Evolutionary conservation across 169 alveolate genomes (phyloP), one percentile per base, ranked within the genome.

Genomic region (Plasmodium gaboni): DNA sequence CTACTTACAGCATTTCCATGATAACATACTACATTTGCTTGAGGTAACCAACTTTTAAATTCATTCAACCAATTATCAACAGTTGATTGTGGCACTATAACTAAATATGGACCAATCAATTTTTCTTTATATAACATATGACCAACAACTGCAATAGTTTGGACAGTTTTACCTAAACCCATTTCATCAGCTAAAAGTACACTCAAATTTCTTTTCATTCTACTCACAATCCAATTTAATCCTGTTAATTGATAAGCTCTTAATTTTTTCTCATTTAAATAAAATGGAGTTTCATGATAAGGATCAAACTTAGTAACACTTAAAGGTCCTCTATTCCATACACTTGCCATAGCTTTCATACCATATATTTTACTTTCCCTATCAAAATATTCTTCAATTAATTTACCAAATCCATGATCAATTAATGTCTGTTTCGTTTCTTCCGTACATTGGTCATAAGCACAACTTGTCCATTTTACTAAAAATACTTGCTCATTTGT

Each of bases 131-230:
- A 95, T 78, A 96, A 73, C 93, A 95, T 91, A 69, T 96, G 98
- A 1, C 98, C 98, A 15, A 97, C 89, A n/a, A 97, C 95, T 1
- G 98, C 93, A n/a, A 97, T 97, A 8, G 98, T 95, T 83, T 97
- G 98, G 4, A 97, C 98, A 0, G 99, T 97, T 93, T 97, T 97
- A 1, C 99, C 99, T 13, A 97, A 96, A 10, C 99, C 99, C 99
- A 97, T 97, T 91, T 97, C 99, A 92, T 97, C 99, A 4, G 99
- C 99, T 69, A 97, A 89, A 55, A 97, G 94, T 8, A 98, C 98
- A 70, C 98, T 97, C 46, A 98, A 92, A 42, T 98, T 98, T 53
- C 97, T 91, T 93, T 98, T 98, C 97, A 97, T 96, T 61, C 99
- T 89, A 71, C 97, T 95, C 12, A 98, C 97, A 55, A 98, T 94